These are phyloP conservation scores for Rhododendron molle DNA, from an alignment of 148 eudicot species.

Conservation along the genomic window DNA sequence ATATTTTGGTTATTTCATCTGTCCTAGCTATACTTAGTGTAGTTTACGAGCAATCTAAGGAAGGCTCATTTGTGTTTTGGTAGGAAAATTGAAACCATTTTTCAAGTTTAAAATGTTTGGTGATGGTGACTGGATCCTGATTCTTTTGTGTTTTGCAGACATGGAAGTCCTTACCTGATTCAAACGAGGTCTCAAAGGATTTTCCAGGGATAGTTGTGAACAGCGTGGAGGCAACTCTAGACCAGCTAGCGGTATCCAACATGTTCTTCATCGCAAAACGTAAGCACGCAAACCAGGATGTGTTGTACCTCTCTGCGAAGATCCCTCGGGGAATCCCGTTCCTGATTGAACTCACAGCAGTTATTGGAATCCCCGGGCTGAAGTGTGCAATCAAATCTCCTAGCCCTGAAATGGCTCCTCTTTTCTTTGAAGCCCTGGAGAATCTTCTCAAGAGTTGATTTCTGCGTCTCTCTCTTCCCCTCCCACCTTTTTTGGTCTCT, in stretches of 20 bases:
- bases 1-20: too few relatives aligned
- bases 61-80: background rate
- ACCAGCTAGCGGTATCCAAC: conserved; percentile 63
- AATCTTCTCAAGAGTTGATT: conserved; percentile 51
- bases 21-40: background rate
- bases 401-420: conserved; percentile 85
- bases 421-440: conserved; percentile 86
- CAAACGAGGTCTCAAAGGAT: conserved; percentile 83
- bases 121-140: background rate
- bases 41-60: background rate
- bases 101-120: background rate
- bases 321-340: conserved; percentile 81
- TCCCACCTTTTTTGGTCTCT: background rate
- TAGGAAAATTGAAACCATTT: background rate
- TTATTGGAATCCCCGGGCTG: conserved; percentile 67
- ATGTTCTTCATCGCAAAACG: conserved; percentile 96
- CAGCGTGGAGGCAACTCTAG: conserved; percentile 75
- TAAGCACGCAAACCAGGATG: conserved; percentile 84
- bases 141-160: conserved; percentile 41
- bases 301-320: conserved; percentile 89
- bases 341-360: conserved; percentile 84
- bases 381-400: conserved; percentile 90
- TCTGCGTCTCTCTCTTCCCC: background rate
- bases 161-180: conserved; percentile 96
- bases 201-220: conserved; percentile 61